Base-by-base conservation (phyloP, 1,284 basidiomycete species). In the Phellopilus nigrolimitatus region DNA sequence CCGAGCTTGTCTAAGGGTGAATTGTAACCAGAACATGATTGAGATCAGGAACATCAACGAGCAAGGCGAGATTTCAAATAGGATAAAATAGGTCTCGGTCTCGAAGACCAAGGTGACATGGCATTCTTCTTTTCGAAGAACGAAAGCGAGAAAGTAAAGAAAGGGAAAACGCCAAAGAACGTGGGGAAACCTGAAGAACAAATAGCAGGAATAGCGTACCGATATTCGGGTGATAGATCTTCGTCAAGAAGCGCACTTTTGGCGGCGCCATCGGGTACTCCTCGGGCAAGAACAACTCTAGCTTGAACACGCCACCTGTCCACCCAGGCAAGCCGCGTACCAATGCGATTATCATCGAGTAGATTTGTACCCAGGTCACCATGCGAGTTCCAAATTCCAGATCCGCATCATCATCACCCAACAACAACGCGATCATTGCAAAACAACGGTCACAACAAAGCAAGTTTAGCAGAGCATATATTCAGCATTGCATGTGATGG, bases 141-240 rank as follows among this genome's bases (percentile, higher is more conserved):
- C 17, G 15, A 27, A 53, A 22, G n/a, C 15, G 4, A 30, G 38
- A 15, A 33, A 25, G 15, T 13, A 9, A 36, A 41, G 27, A 24
- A 43, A 13, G 31, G 15, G 27, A 13, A 31, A 7, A 45, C 47
- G 25, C 44, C 25, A 50, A 45, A 12, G 22, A 34, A 49, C 27
- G 38, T n/a, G n/a, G n/a, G n/a, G n/a, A n/a, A n/a, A n/a, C n/a
- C n/a, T n/a, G 27, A 38, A 25, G 17, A 44, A 34, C 19, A 43
- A 56, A 10, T 8, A 49, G 44, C 19, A 43, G 43, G 19, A 39
- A 40, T 9, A 41, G 65, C 78, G 63, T 64, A 95, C 94, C 95
- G 70, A 99, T 99, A 71, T 99, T 99, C 31, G 97, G 97, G 71
- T 99, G 97, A 75, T 99, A 99, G 75, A 99, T 97, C 85, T 97